phyloP scores from a whole-genome alignment of 805 yeast species.

The Pichia nakasei region DNA sequence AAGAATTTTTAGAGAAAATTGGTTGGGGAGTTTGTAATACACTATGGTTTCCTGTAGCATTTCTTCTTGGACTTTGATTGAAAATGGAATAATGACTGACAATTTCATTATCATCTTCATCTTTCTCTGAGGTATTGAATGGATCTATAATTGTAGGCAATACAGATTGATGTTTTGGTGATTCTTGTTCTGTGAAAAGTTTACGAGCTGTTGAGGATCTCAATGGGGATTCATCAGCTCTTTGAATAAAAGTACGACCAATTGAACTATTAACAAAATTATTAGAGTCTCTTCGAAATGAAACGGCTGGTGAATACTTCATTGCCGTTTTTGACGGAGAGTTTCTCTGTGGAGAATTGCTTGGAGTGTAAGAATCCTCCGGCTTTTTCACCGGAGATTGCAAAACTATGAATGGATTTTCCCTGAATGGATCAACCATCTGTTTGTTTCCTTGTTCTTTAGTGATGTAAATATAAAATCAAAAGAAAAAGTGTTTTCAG shows the following conservation, averaged over 20 bases:
- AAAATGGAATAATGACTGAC: slow-evolving; percentile 25
- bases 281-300: slow-evolving; percentile 26
- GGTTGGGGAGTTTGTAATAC: slow-evolving; percentile 54
- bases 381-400: slow-evolving; percentile 27
- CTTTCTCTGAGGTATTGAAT: slow-evolving; percentile 34
- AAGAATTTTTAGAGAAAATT: slow-evolving; percentile 52
- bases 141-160: slow-evolving; percentile 41
- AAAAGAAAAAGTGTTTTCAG: background rate
- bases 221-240: slow-evolving; percentile 24
- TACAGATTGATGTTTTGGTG: slow-evolving; percentile 55
- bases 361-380: slow-evolving; percentile 24
- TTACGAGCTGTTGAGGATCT: slow-evolving; percentile 46
- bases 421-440: slow-evolving; percentile 20
- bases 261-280: slow-evolving; percentile 25
- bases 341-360: slow-evolving; percentile 23
- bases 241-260: slow-evolving; percentile 31
- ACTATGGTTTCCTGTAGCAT: slow-evolving; percentile 31
- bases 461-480: background rate
- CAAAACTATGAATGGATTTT: slow-evolving; percentile 20
- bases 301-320: slow-evolving; percentile 37
- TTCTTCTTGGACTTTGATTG: slow-evolving; percentile 24
- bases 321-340: slow-evolving; percentile 31
- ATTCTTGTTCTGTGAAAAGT: slow-evolving; percentile 57
- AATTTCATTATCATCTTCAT: slow-evolving; percentile 27
- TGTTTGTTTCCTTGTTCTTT: background rate